Base-by-base conservation (phyloP, 2,329 filamentous ascomycete species). In the Xylaria sp. region DNA sequence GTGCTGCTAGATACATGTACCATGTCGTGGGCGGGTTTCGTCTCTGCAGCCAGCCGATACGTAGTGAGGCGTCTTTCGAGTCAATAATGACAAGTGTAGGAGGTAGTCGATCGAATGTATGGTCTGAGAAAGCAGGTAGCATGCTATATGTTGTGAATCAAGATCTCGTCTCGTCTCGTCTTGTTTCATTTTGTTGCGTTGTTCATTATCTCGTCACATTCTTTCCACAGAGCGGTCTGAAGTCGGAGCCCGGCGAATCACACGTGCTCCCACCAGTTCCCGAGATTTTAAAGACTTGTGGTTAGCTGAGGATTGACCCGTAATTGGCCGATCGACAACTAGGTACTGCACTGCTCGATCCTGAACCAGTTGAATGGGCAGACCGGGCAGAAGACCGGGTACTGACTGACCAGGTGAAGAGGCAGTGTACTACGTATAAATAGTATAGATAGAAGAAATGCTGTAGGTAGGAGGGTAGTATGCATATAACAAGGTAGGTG, bases 71-170 rank as follows among this genome's bases (percentile, higher is more conserved):
- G 21, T 40, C n/a, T 32, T 13, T 40, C 55, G 47, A 54, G 57
- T 27, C 37, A 25, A n/a, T 32, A 42, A 44, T 57, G 40, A 58
- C 57, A 62, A 62, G 51, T 66, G 25, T 59, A n/a, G n/a, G n/a
- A n/a, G n/a, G n/a, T 29, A 12, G n/a, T 21, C 18, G 2, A 8
- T 47, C 8, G 6, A n/a, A 4, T n/a, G n/a, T 47, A 9, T 23
- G 1, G 44, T 47, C n/a, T 21, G 44, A n/a, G 37, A 13, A 13
- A 3, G 16, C 37, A 1, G 12, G 16, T 18, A 18, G 12, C 37
- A 13, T 18, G 37, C 12, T 18, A n/a, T 42, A 12, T 18, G 4
- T 10, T 40, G 12, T n/a, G n/a, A n/a, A 35, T 47, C 44, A 29
- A 42, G 13, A 44, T 35, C 37, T 40, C 12, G 12, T 40, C 16